A percentile compares a stretch with the other conserved stretches of the same genome.
phyloP scores from a whole-genome alignment of 345 rosid genomes.

The Dipteronia dyeriana region DNA sequence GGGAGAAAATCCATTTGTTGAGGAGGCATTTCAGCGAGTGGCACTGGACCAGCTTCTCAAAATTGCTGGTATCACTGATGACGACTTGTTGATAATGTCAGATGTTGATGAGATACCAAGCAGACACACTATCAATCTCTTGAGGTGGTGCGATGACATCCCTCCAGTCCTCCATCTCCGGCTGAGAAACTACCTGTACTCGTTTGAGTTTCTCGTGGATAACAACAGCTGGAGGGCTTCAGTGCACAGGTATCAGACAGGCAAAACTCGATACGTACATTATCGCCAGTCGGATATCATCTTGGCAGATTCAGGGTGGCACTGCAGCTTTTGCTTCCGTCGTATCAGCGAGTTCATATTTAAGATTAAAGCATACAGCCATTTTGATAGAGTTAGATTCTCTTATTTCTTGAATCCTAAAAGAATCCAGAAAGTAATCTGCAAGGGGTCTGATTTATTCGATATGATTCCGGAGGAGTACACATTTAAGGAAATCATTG shows the following conservation, averaged over 20 bases:
- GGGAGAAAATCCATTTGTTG: conserved; percentile 79
- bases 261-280: conserved; percentile 57
- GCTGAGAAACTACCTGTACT: conserved; percentile 76
- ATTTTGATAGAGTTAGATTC: conserved; percentile 60
- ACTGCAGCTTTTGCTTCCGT: conserved; percentile 71
- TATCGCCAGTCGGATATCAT: conserved; percentile 57
- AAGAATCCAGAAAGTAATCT: conserved; percentile 60
- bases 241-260: conserved; percentile 59
- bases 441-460: conserved; percentile 62
- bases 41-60: conserved; percentile 75
- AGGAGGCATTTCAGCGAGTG: conserved; percentile 81
- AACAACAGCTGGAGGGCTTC: conserved; percentile 89
- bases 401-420: conserved; percentile 51
- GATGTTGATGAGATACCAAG: conserved; percentile 95
- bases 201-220: conserved; percentile 78
- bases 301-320: conserved; percentile 71
- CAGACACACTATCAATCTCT: conserved; percentile 76
- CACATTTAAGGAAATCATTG: conserved; percentile 61
- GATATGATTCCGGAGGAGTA: conserved; percentile 75
- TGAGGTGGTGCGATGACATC: conserved; percentile 77
- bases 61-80: conserved; percentile 73
- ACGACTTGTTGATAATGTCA: conserved; percentile 83
- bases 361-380: conserved; percentile 73
- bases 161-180: conserved; percentile 77
- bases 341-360: conserved; percentile 54